Evolutionary conservation across 805 yeast species (phyloP), one percentile per base, ranked within the genome.

Genomic region (Candida qinlingensis): DNA sequence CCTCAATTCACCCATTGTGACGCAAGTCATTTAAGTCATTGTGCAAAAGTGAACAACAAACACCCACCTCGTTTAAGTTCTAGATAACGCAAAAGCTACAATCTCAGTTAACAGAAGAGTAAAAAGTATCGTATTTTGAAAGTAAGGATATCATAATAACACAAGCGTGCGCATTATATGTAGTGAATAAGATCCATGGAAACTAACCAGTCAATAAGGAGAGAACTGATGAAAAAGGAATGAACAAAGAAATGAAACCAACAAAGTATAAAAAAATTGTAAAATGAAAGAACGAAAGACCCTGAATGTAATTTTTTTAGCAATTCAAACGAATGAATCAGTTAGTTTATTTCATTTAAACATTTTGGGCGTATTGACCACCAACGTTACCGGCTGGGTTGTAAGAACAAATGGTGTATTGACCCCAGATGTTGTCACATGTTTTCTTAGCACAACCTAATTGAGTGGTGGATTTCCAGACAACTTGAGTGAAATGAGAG

Each of bases 401-500:
- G 66, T 90, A 89, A 45, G 83, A 80, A 66, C 96, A 89, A 53
- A 86, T 77, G 48, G 85, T 72, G 68, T 87, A 87, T 56, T 72
- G 68, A 46, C 81, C 80, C 78, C 74, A 71, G 60, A 71, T 69
- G 43, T 65, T 58, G 48, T 77, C 65, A 69, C 96, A 86, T 54
- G 74, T 63, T 61, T 79, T 81, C 65, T 72, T 69, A 46, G 85
- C 96, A 72, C 96, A 88, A 39, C 96, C 96, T 12, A 88, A 57
- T 61, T 79, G 66, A 35, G 83, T 75, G 44, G 89, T 73, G 25
- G 71, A 63, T 60, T 77, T 80, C 96, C 96, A 88, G 46, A 88
- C 81, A 49, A 88, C 76, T 67, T 87, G 95, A 31, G 96, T 86
- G 71, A 86, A 88, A 66, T 88, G 96, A 42, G 92, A 92, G 40